Percentiles rank a stretch among this genome's conserved stretches.
Evolutionary conservation across 2,329 filamentous ascomycete species (phyloP).

Genomic region (Biscogniauxia marginata): DNA sequence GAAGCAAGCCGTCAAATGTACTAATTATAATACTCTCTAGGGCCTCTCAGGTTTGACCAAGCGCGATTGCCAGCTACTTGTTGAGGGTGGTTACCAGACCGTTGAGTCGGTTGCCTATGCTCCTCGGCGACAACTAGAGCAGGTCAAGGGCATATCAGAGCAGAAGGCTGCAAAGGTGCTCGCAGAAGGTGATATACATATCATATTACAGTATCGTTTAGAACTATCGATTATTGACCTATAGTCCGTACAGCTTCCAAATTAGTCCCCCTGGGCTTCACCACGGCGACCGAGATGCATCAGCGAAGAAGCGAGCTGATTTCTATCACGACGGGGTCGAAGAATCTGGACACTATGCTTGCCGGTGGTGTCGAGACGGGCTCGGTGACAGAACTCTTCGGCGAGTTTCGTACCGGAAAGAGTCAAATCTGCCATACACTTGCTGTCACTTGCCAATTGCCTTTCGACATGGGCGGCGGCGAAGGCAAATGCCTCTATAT

Average conservation of each 20-base stretch:
- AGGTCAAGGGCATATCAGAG: constrained; percentile 97
- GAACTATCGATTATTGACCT: constrained; percentile 5
- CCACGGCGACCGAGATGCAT: constrained; percentile 98
- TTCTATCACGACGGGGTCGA: constrained; percentile 96
- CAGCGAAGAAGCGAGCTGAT: constrained; percentile 94
- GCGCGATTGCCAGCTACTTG: constrained; percentile 87
- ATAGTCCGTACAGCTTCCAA: constrained; percentile 70
- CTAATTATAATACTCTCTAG: constrained; percentile 43
- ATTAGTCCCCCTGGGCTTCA: constrained; percentile 97
- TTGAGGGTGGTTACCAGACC: constrained; percentile 91
- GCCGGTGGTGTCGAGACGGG: constrained; percentile 96
- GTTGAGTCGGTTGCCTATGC: constrained; percentile 96
- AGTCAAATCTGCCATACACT: constrained; percentile 98
- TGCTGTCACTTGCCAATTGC: constrained; percentile 96
- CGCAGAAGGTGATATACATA: constrained; percentile 76
- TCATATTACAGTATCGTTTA: neutral
- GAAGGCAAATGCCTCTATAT: constrained; percentile 99
- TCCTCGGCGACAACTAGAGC: constrained; percentile 77
- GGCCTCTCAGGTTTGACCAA: constrained; percentile 88
- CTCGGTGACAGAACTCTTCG: constrained; percentile 96
- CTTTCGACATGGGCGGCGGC: constrained; percentile 98
- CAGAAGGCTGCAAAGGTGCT: constrained; percentile 92
- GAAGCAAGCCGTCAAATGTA: neutral
- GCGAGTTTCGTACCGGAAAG: constrained; percentile 96
- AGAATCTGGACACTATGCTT: constrained; percentile 91